Evolutionary conservation across 345 rosid genomes (phyloP), one percentile per base, ranked within the genome.

Genomic region (Raphanus raphanistrum): DNA sequence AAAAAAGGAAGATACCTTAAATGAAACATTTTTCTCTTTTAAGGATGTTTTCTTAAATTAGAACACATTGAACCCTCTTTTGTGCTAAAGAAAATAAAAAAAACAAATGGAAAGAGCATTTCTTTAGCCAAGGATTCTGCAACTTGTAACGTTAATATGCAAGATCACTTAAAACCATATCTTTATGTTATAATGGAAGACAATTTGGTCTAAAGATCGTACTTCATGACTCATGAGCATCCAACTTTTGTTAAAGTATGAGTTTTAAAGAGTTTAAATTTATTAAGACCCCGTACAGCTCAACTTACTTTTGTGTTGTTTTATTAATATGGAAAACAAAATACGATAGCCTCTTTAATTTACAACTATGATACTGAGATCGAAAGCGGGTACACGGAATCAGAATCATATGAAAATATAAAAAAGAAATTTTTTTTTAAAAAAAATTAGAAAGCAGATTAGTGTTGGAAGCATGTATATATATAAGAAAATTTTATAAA

Each of bases 1-100:
- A 1, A 6, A 31, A 73, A 79, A 73, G 74, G 74, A 79, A 73
- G 78, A 79, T 79, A 79, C 82, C 82, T 79, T 79, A 73, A 79
- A 79, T 38, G 82, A 79, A 74, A 79, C 78, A 68, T 68, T 73
- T 78, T 79, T 54, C 66, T 74, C 75, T 74, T 79, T 79, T 79
- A 68, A 79, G 82, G 82, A 73, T 79, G 79, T 79, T 79, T 62
- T 79, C 75, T 68, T 79, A 62, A 54, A 68, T 74, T 36, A 72
- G 71, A 68, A 79, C 71, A 73, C 73, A 62, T 54, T 54, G 79
- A 79, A 63, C 74, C 81, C 74, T 52, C 71, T 38, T 79, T 63
- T 29, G 43, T 62, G 70, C 69, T n/a, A 67, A 79, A 73, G 69
- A 32, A 43, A 78, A 31, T 31, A 15, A 17, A 41, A 62, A n/a